phyloP scores from a whole-genome alignment of 2,329 filamentous ascomycete genomes.

The Arthrobotrys musiformis region DNA sequence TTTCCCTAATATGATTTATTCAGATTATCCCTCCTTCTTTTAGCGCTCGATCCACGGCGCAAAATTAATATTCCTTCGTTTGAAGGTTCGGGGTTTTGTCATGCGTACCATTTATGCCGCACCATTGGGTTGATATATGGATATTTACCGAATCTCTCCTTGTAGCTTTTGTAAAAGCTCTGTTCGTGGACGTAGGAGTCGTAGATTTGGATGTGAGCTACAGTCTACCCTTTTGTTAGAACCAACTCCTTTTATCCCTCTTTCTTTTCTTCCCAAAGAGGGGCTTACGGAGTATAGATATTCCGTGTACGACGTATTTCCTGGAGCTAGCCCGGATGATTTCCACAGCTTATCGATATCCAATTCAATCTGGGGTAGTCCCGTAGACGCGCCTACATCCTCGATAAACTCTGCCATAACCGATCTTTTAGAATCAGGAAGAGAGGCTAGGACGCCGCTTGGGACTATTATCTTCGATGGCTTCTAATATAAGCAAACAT shows the following conservation, averaged over 20 bases:
- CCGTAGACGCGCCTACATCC: background rate
- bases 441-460: conserved; percentile 16
- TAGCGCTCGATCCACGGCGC: background rate
- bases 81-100: background rate
- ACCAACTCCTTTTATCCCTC: background rate
- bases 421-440: background rate
- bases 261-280: background rate
- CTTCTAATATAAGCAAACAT: background rate
- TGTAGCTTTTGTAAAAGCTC: conserved; percentile 22
- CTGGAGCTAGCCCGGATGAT: conserved; percentile 1
- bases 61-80: background rate
- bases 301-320: conserved; percentile 21
- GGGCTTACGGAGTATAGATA: conserved; percentile 35
- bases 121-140: conserved; percentile 47
- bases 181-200: conserved; percentile 36
- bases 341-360: conserved; percentile 36
- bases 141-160: conserved; percentile 20
- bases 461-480: conserved; percentile 27
- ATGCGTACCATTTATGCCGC: conserved; percentile 33
- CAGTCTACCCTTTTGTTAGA: conserved; percentile 7
- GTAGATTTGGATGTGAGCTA: conserved; percentile 43
- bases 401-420: conserved; percentile 33
- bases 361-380: conserved; percentile 1
- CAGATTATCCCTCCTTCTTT: background rate
- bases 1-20: conserved; percentile 6